phyloP scores from a whole-genome alignment of 441 rosid species.

The Biscutella laevigata region DNA sequence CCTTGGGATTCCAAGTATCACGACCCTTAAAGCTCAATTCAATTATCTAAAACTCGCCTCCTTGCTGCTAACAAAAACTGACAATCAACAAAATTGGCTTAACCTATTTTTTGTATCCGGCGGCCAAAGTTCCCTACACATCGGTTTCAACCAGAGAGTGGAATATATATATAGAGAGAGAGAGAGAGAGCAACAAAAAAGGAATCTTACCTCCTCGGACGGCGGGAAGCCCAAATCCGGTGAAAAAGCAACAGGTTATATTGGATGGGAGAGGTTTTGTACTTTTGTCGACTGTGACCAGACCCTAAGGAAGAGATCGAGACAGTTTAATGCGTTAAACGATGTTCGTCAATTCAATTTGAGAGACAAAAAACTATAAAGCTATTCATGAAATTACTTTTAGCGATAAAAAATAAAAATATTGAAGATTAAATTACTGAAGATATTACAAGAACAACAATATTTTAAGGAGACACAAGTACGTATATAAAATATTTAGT shows the following conservation, averaged over 20 bases:
- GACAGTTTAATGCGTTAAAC: slow-evolving; percentile 7
- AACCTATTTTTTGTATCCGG: neutral
- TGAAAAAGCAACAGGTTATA: neutral
- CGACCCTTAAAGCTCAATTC: neutral
- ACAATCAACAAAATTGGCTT: neutral
- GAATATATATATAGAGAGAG: no score
- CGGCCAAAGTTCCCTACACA: neutral
- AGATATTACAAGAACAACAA: no score
- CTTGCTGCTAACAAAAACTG: neutral
- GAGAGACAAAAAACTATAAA: neutral
- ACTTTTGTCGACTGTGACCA: slow-evolving; percentile 17
- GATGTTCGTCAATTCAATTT: neutral
- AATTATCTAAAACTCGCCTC: neutral
- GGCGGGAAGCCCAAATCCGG: slow-evolving; percentile 15
- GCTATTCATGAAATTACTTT: neutral
- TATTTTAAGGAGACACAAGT: no score
- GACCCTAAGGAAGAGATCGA: slow-evolving; percentile 11
- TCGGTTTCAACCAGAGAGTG: neutral
- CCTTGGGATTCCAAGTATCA: neutral
- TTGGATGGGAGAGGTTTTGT: neutral
- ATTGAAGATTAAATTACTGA: no score
- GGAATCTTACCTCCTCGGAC: slow-evolving; percentile 16
- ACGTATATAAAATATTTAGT: no score
- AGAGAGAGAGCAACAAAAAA: neutral
- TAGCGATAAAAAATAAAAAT: neutral